These are phyloP conservation scores for Penicillium hordei DNA, from an alignment of 2,329 filamentous ascomycete species.

Conservation along the genomic window DNA sequence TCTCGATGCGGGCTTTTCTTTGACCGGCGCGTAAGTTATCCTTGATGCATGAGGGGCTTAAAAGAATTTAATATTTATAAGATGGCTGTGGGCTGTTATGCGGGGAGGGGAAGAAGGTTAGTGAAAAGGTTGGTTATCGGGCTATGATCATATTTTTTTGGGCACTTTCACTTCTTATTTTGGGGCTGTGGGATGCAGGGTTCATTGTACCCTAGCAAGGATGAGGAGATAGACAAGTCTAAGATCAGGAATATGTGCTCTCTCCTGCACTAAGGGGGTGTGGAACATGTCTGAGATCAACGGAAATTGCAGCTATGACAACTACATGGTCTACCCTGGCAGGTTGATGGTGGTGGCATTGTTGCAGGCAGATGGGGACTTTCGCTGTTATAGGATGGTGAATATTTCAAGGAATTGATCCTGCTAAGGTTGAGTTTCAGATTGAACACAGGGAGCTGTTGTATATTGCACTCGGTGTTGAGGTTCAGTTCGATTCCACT, in stretches of 20 bases:
- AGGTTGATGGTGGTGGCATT: not conserved
- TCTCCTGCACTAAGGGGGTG: not conserved
- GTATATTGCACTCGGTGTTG: not conserved
- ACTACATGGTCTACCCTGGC: not conserved
- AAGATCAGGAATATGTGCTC: not conserved
- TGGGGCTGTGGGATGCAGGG: not conserved
- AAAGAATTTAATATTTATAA: not conserved
- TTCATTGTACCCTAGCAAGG: not conserved
- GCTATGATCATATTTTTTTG: not conserved
- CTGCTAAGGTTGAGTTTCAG: not conserved
- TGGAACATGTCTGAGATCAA: not conserved
- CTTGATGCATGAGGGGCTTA: not conserved
- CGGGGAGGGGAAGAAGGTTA: not conserved
- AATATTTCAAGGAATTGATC: not conserved
- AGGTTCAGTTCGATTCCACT: not conserved
- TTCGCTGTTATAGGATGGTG: not conserved
- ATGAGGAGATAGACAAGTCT: not conserved
- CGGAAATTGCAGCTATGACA: not conserved
- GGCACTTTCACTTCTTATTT: not conserved
- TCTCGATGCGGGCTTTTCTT: slow-evolving; percentile 1
- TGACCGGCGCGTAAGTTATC: not conserved
- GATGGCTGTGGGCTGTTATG: not conserved
- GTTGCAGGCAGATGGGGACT: not conserved
- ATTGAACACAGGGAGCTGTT: not conserved
- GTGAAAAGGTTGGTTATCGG: too few relatives aligned